These are phyloP conservation scores for Sicyos baderoa DNA, from an alignment of 306 rosid species.

Conservation along the genomic window DNA sequence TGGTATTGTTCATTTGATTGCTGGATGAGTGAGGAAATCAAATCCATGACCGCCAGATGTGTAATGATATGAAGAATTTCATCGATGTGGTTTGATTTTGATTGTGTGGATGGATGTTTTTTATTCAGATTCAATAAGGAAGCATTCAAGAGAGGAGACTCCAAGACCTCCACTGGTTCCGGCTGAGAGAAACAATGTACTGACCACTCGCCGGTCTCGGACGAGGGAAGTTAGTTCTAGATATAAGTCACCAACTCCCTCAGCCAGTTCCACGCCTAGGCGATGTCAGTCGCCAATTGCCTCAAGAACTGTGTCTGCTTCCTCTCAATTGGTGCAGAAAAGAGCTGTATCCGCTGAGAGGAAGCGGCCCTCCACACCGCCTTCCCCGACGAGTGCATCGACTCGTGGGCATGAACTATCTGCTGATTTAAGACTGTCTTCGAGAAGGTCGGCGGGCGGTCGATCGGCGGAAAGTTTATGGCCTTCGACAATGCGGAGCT, in stretches of 20 bases:
- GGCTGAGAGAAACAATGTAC: constrained; percentile 71
- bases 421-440: constrained; percentile 35
- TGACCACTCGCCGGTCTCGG: constrained; percentile 32
- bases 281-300: constrained; percentile 63
- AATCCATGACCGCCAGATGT: constrained; percentile 36
- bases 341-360: constrained; percentile 72
- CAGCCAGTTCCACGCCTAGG: constrained; percentile 36
- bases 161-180: constrained; percentile 58
- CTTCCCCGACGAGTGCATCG: constrained; percentile 62
- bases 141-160: constrained; percentile 43
- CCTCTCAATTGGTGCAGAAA: constrained; percentile 53
- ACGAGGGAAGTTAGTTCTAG: constrained; percentile 68
- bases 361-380: constrained; percentile 83
- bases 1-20: constrained; percentile 39
- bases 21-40: constrained; percentile 35
- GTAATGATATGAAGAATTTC: constrained; percentile 33
- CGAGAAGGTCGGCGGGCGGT: constrained; percentile 36
- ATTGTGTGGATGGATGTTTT: constrained; percentile 81
- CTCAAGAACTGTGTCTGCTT: constrained; percentile 44
- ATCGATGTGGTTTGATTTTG: constrained; percentile 80
- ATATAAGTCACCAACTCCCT: constrained; percentile 68
- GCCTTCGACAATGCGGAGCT: constrained; percentile 98
- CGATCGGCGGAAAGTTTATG: constrained; percentile 58
- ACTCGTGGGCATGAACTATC: constrained; percentile 56
- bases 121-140: constrained; percentile 58